Evolutionary conservation across 1,284 basidiomycete genomes (phyloP).

Genomic region (Ustilago xerochloae): DNA sequence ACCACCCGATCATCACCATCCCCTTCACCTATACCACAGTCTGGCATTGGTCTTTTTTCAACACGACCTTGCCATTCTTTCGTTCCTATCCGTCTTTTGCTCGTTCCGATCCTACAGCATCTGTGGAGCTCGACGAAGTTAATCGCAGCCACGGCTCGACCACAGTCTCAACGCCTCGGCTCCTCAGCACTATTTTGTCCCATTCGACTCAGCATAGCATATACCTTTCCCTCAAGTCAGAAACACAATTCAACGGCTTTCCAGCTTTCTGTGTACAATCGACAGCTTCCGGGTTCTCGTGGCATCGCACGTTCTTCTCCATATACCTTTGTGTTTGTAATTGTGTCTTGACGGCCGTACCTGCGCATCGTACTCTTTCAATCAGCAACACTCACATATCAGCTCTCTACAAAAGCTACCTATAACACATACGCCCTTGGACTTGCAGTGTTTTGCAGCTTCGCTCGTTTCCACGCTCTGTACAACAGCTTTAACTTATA

Average conservation of each 20-base stretch:
- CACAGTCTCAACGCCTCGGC: neutral
- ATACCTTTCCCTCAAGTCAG: constrained; percentile 12
- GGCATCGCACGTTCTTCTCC: too few relatives aligned
- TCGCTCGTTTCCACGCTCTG: constrained; percentile 5
- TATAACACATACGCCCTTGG: neutral
- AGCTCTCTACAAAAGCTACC: neutral
- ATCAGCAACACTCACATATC: too few relatives aligned
- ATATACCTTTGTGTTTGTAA: too few relatives aligned
- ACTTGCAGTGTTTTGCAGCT: neutral
- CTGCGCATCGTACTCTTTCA: too few relatives aligned
- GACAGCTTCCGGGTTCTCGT: too few relatives aligned
- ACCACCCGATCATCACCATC: neutral
- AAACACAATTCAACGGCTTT: neutral
- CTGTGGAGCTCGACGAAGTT: neutral
- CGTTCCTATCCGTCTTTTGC: neutral
- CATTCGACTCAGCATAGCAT: neutral
- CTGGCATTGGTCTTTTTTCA: too few relatives aligned
- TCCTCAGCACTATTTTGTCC: neutral
- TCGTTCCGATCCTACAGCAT: neutral
- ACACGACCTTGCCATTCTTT: neutral
- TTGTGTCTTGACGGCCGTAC: too few relatives aligned
- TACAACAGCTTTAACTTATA: constrained; percentile 1
- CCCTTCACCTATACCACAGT: neutral
- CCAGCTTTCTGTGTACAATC: constrained; percentile 18
- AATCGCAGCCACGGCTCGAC: too few relatives aligned